A percentile compares a stretch with the other conserved stretches of the same genome.
Conservation (phyloP, 2,329 filamentous ascomycete genomes). For the Colletotrichum cereale region DNA sequence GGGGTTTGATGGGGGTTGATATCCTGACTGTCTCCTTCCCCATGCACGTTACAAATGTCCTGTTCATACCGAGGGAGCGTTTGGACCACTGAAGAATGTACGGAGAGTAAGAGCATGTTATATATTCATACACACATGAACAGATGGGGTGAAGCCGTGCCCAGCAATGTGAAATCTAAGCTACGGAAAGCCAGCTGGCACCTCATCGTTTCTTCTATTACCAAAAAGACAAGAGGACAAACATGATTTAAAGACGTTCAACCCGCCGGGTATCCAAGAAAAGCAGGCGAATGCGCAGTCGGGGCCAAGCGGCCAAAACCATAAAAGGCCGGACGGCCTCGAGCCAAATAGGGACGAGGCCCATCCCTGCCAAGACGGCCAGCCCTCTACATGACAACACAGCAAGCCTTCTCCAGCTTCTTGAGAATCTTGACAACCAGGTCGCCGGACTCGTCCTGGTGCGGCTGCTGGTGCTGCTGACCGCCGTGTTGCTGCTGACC, state of each 20-base stretch:
- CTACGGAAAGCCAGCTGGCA: constrained; percentile 14
- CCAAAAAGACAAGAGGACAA: too few relatives aligned
- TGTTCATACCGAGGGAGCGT: background rate
- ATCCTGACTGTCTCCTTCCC: background rate
- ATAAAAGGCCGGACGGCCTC: background rate
- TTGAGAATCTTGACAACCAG: constrained; percentile 72
- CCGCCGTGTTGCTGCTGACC: constrained; percentile 56
- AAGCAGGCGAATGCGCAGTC: background rate
- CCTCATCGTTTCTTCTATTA: constrained; percentile 16
- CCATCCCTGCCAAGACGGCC: background rate
- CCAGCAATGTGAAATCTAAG: background rate
- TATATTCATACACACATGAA: background rate
- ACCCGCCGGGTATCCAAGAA: constrained; percentile 9
- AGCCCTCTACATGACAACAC: constrained; percentile 76
- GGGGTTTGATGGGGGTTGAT: too few relatives aligned
- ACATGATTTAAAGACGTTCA: constrained; percentile 13
- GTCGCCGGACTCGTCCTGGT: constrained; percentile 68
- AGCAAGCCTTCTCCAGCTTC: constrained; percentile 78
- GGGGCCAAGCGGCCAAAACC: background rate
- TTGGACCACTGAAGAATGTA: background rate
- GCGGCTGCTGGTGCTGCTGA: constrained; percentile 51
- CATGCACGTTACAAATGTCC: background rate
- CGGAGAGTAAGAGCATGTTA: background rate
- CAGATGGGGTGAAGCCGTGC: background rate
- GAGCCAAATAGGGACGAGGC: background rate